Evolutionary conservation across 495 filamentous ascomycete genomes (phyloP), one percentile per base, ranked within the genome.

Genomic region (Aspergillus mulundensis): DNA sequence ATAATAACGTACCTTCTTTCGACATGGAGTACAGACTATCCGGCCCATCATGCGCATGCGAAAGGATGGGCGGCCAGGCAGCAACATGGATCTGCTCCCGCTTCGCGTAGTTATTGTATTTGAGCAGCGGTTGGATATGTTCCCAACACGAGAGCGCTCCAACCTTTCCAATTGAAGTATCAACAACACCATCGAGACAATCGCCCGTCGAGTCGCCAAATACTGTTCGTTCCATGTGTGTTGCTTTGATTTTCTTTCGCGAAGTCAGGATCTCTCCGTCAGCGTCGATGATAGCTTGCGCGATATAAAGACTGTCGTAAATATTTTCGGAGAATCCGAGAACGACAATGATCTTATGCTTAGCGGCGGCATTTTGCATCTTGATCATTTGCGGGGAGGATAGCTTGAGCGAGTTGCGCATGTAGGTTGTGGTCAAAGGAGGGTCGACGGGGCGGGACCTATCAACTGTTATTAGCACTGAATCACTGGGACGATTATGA

Each of bases 181-280:
- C 70, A 0, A 60, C 75, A 1, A 85, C 83, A 45, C 64, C 71
- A 0, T 42, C 30, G 8, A 81, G 48, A 7, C 70, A 66, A 20
- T 75, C 68, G 0, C 75, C 80, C 0, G 64, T 69, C 0, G 71
- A 74, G 59, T 87, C 82, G 0, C 83, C 83, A 47, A 81, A 86
- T 30, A 86, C 67, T 0, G 81, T 82, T 6, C 82, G 75, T 62
- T 87, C 83, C 74, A 85, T 78, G 54, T 85, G 83, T 21, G 82
- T 85, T 0, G 81, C 71, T 64, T 87, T 86, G 43, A 85, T 68
- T 70, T 85, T 86, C 10, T 78, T 66, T 0, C 82, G 73, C 15
- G 66, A 62, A 28, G 73, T 66, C 5, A 69, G 52, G 21, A 85
- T 62, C 15, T 72, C 64, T 1, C 83, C 83, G 18, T 73, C 65